phyloP scores from a whole-genome alignment of 768 basidiomycete species.

The Trametes elegans region DNA sequence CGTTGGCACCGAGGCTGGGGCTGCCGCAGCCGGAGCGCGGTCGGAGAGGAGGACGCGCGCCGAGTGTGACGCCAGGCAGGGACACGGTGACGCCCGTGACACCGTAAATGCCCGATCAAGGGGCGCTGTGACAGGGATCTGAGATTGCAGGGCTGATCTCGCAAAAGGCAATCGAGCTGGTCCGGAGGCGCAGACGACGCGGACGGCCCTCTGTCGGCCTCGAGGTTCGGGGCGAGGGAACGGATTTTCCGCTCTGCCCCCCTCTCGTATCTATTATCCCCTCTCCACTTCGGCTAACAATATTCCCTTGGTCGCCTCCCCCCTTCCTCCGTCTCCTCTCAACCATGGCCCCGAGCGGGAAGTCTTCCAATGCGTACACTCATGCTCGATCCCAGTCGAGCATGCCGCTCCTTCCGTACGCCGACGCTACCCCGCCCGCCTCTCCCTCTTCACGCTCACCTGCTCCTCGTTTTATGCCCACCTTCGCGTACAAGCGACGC shows the following conservation, averaged over 20 bases:
- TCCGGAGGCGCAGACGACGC: too few species aligned
- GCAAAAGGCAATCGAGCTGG: too few species aligned
- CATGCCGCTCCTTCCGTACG: constrained; percentile 27
- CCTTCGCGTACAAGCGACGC: constrained; percentile 12
- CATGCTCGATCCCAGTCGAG: constrained; percentile 24
- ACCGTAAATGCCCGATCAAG: not conserved
- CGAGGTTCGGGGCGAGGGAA: constrained; percentile 1
- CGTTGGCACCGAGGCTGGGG: not conserved
- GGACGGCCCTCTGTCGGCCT: not conserved
- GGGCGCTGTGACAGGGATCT: not conserved
- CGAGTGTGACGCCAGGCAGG: not conserved
- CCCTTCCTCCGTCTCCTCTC: not conserved
- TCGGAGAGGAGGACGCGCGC: not conserved
- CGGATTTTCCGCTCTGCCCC: constrained; percentile 3
- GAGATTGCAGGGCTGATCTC: not conserved
- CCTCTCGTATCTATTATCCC: constrained; percentile 2
- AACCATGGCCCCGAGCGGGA: constrained; percentile 1
- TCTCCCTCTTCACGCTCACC: constrained; percentile 12
- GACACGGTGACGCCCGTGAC: constrained; percentile 3
- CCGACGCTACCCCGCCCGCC: constrained; percentile 17
- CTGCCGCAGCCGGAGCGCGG: not conserved
- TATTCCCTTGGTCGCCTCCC: not conserved
- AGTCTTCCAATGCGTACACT: constrained; percentile 1
- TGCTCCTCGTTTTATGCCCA: constrained; percentile 8
- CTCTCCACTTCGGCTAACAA: not conserved